These are phyloP conservation scores for Infundibulicybe gibba DNA, from an alignment of 768 basidiomycete species.

Conservation along the genomic window DNA sequence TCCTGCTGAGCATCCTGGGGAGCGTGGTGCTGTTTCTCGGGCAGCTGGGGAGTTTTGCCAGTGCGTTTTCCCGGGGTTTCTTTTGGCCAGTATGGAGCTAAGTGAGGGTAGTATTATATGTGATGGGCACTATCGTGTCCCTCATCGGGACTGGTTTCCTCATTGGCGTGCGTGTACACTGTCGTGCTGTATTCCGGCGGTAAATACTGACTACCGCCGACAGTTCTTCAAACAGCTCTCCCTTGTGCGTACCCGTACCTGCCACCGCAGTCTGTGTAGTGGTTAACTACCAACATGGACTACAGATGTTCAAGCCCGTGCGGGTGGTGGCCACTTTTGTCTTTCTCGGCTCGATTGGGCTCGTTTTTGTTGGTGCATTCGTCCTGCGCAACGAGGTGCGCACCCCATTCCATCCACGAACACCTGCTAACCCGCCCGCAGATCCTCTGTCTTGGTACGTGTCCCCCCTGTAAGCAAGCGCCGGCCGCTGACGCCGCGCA, in stretches of 20 bases:
- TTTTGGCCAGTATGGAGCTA: constrained; percentile 3
- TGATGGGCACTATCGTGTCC: constrained; percentile 76
- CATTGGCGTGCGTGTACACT: constrained; percentile 63
- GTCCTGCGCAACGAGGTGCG: constrained; percentile 64
- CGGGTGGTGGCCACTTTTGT: constrained; percentile 79
- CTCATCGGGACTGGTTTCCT: constrained; percentile 89
- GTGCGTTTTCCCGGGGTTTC: constrained; percentile 38
- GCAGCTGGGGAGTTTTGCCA: constrained; percentile 63
- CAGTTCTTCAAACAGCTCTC: constrained; percentile 81
- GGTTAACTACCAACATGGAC: background rate
- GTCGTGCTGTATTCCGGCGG: background rate
- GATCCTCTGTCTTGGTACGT: constrained; percentile 69
- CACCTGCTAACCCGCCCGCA: constrained; percentile 16
- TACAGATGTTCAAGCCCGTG: constrained; percentile 92
- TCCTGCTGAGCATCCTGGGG: constrained; percentile 78
- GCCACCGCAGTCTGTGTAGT: background rate
- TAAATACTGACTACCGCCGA: constrained; percentile 3
- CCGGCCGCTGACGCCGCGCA: constrained; percentile 22
- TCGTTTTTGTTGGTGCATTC: constrained; percentile 87
- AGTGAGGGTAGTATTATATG: constrained; percentile 66
- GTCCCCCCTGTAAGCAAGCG: background rate
- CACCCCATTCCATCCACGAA: constrained; percentile 8
- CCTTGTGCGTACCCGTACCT: constrained; percentile 44
- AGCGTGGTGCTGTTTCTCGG: constrained; percentile 75
- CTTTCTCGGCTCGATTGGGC: constrained; percentile 72